A percentile compares a stretch with the other conserved stretches of the same genome.
Conservation (phyloP, 345 rosid species). For the Populus deltoides region DNA sequence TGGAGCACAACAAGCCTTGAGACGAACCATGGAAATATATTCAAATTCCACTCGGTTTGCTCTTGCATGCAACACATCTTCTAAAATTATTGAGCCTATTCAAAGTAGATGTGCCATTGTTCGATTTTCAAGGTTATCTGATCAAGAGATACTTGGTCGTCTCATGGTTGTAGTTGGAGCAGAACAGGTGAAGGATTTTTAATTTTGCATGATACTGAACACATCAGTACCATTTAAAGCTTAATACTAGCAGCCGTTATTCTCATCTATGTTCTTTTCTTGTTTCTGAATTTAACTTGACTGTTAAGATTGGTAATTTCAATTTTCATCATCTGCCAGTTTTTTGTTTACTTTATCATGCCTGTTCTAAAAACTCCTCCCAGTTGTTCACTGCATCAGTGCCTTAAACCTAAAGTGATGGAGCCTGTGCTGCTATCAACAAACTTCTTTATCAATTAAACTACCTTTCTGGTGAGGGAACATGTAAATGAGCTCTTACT, state of each 20-base stretch:
- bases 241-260: background rate
- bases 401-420: background rate
- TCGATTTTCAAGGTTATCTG: constrained; percentile 90
- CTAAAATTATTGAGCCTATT: constrained; percentile 92
- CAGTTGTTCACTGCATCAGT: background rate
- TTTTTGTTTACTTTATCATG: background rate
- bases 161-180: constrained; percentile 83
- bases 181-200: constrained; percentile 55
- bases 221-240: background rate
- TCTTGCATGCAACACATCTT: constrained; percentile 86
- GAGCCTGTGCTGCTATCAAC: background rate
- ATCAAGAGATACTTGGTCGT: constrained; percentile 87
- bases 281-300: background rate
- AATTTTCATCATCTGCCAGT: background rate
- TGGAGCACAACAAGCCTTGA: constrained; percentile 96
- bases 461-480: background rate
- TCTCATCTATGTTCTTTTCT: background rate
- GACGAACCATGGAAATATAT: constrained; percentile 95
- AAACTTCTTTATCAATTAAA: background rate
- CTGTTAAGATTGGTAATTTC: background rate
- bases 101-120: constrained; percentile 98
- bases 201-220: background rate
- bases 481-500: background rate
- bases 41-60: constrained; percentile 95
- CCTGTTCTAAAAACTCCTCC: too few relatives aligned